These are phyloP conservation scores for Debaryomyces robertsiae DNA, from an alignment of 1,139 yeast species.

Conservation along the genomic window DNA sequence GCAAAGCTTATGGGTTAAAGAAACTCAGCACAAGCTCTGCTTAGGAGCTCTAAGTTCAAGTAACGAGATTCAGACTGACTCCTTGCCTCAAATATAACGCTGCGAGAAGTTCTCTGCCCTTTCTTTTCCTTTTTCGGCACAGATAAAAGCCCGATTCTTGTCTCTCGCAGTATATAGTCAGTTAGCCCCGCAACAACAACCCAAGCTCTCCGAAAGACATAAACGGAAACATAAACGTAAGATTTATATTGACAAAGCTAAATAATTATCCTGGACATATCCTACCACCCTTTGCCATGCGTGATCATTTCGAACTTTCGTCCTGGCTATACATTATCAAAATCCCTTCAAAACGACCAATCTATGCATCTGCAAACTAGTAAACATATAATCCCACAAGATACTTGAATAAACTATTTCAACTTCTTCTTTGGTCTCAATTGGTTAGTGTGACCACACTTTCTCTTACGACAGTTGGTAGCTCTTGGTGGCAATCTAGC, in stretches of 20 bases:
- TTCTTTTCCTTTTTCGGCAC: too few species aligned
- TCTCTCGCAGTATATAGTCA: not conserved
- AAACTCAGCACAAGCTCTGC: too few species aligned
- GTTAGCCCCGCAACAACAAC: too few species aligned
- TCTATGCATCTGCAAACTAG: not conserved
- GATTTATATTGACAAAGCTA: slow-evolving; percentile 11
- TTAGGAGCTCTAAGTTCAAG: too few species aligned
- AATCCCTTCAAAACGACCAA: slow-evolving; percentile 1
- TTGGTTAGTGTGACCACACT: slow-evolving; percentile 99
- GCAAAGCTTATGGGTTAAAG: too few species aligned
- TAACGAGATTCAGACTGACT: too few species aligned
- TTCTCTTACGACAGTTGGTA: slow-evolving; percentile 99
- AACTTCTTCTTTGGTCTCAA: slow-evolving; percentile 99
- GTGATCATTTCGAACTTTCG: slow-evolving; percentile 2
- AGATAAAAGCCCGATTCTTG: too few species aligned
- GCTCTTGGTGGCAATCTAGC: slow-evolving; percentile 99
- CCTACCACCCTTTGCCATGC: slow-evolving; percentile 2
- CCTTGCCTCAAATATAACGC: too few species aligned
- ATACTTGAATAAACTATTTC: slow-evolving; percentile 55
- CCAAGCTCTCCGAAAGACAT: not conserved
- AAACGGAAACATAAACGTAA: too few species aligned
- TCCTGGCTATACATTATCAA: not conserved
- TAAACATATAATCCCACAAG: slow-evolving; percentile 4
- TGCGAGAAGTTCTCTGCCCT: too few species aligned
- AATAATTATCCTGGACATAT: slow-evolving; percentile 7